phyloP scores from a whole-genome alignment of 306 rosid species.

The Prunus salicina region DNA sequence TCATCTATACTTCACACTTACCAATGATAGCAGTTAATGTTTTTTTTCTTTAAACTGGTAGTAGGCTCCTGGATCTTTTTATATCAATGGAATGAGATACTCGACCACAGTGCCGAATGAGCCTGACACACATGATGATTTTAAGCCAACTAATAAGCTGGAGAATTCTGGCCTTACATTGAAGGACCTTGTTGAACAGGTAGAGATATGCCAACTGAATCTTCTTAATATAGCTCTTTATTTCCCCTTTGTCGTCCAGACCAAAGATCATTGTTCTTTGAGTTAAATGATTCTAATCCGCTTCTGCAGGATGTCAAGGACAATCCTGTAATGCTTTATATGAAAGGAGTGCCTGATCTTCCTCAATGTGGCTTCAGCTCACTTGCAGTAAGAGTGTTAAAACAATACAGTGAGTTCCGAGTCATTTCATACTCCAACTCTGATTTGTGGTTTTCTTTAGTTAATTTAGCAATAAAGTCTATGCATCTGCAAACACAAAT shows the following conservation, averaged over 20 bases:
- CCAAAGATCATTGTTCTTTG: background rate
- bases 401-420: constrained; percentile 45
- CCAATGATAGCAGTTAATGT: background rate
- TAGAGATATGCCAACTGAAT: constrained; percentile 15
- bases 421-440: background rate
- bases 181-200: constrained; percentile 72
- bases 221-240: background rate
- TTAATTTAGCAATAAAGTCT: background rate
- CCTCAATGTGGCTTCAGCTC: constrained; percentile 89
- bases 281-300: background rate
- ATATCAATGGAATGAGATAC: constrained; percentile 45
- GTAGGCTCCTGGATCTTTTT: constrained; percentile 45
- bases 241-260: background rate
- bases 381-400: constrained; percentile 72
- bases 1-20: background rate
- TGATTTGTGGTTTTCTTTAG: background rate
- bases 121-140: constrained; percentile 82
- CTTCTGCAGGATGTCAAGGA: constrained; percentile 69
- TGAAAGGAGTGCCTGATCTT: constrained; percentile 76
- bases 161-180: constrained; percentile 50
- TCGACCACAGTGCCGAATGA: constrained; percentile 51
- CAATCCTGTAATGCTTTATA: constrained; percentile 77
- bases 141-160: constrained; percentile 65
- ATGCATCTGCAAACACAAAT: background rate
- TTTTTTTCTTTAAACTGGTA: constrained; percentile 14